These are phyloP conservation scores for Nicotiana rustica DNA, from an alignment of 305 asterid genomes.

Conservation along the genomic window DNA sequence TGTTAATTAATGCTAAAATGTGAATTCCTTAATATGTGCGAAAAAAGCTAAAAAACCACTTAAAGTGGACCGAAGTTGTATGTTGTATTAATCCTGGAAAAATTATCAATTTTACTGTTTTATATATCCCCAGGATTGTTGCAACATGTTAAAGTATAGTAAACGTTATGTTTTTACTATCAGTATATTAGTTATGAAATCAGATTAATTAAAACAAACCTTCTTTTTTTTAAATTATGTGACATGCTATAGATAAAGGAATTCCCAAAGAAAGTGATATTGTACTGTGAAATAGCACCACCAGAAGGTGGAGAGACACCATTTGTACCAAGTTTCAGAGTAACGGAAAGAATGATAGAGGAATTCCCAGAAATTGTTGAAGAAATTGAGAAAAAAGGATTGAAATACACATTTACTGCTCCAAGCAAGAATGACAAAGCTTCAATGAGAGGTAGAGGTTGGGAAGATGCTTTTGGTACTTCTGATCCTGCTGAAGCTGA, in stretches of 20 bases:
- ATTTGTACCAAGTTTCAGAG: constrained; percentile 77
- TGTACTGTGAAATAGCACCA: constrained; percentile 76
- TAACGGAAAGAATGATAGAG: constrained; percentile 68
- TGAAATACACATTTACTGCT: constrained; percentile 71
- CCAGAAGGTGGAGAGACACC: constrained; percentile 92
- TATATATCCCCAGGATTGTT: too few species aligned
- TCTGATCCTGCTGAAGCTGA: constrained; percentile 75
- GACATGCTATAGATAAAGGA: constrained; percentile 57
- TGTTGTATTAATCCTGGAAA: too few species aligned
- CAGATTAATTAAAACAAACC: not conserved
- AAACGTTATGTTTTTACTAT: too few species aligned
- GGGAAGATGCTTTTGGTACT: constrained; percentile 82
- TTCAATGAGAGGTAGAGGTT: constrained; percentile 90
- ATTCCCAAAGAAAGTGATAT: constrained; percentile 71
- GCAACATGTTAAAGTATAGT: too few species aligned
- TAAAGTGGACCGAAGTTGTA: too few species aligned
- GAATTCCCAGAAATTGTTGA: constrained; percentile 79
- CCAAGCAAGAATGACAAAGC: constrained; percentile 60
- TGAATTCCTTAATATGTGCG: too few species aligned
- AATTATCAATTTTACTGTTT: too few species aligned
- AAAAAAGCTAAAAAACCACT: too few species aligned
- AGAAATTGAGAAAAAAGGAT: constrained; percentile 71
- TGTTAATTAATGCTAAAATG: too few species aligned
- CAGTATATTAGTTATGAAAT: not conserved
- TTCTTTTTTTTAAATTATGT: not conserved